A percentile compares a stretch with the other conserved stretches of the same genome.
Evolutionary conservation across 2,329 filamentous ascomycete genomes (phyloP).

Genomic region (Aspergillus puulaauensis): DNA sequence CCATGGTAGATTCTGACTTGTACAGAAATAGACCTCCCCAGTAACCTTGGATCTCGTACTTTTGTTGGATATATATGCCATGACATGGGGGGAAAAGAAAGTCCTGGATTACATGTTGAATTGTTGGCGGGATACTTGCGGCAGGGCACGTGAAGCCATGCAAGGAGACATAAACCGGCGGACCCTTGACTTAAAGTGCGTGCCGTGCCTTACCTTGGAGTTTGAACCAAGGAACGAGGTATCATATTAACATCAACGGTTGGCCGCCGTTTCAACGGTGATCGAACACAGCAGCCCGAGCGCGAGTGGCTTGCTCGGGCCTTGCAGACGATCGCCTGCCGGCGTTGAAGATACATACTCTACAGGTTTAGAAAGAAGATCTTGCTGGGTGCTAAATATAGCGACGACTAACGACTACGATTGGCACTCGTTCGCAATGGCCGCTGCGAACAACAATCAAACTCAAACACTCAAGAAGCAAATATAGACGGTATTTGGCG

Average conservation of each 20-base stretch:
- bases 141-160: no score
- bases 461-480: background rate
- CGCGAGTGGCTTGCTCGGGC: background rate
- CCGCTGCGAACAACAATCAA: background rate
- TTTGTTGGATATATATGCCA: no score
- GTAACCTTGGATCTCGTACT: no score
- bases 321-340: background rate
- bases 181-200: no score
- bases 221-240: background rate
- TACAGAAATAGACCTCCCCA: no score
- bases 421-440: background rate
- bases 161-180: no score
- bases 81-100: no score
- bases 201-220: no score
- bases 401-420: background rate
- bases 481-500: background rate
- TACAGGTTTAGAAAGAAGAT: background rate
- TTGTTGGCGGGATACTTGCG: no score
- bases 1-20: no score
- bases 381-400: background rate
- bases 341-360: background rate
- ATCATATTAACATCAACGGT: background rate
- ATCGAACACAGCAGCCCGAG: background rate
- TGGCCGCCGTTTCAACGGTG: background rate
- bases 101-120: no score